Conservation (phyloP, 164 flowering plant genomes). For the Houttuynia cordata region DNA sequence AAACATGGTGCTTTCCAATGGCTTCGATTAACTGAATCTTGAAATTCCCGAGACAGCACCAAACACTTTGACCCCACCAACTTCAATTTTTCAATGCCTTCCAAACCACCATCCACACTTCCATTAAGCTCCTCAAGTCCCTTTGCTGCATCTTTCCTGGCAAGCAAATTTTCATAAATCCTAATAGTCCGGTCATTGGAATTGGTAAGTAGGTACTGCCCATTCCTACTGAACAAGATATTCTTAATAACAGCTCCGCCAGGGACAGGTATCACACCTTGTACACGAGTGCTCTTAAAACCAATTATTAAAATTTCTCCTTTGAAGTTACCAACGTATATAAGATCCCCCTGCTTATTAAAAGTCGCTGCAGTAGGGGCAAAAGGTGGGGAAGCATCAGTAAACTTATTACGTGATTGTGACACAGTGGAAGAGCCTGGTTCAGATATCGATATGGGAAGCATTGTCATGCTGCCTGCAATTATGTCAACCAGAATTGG, state of each 20-base stretch:
- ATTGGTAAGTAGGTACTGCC: conserved; percentile 81
- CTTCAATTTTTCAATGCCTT: conserved; percentile 60
- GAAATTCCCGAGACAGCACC: conserved; percentile 72
- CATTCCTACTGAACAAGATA: conserved; percentile 74
- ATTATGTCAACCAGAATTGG: conserved; percentile 77
- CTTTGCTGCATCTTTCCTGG: conserved; percentile 37
- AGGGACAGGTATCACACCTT: conserved; percentile 45
- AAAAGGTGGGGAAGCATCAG: conserved; percentile 62
- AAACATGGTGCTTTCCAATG: conserved; percentile 98
- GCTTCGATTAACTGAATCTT: conserved; percentile 72
- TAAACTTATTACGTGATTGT: conserved; percentile 46
- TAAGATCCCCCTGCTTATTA: conserved; percentile 77
- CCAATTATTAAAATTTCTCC: conserved; percentile 76
- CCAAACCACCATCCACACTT: conserved; percentile 21
- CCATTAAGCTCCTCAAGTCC: conserved; percentile 32
- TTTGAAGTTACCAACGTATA: conserved; percentile 76
- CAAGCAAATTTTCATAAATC: conserved; percentile 77
- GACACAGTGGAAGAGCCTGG: conserved; percentile 28
- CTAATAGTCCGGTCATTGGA: conserved; percentile 83
- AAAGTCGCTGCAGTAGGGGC: conserved; percentile 86
- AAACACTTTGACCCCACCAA: conserved; percentile 70
- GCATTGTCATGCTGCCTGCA: conserved; percentile 48
- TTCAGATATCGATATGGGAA: conserved; percentile 61
- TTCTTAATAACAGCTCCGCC: conserved; percentile 68
- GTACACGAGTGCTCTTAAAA: conserved; percentile 35